Percentiles rank a stretch among this genome's conserved stretches.
These are phyloP conservation scores for Ocimum tenuiflorum DNA, from an alignment of 257 asterid species.

Conservation along the genomic window DNA sequence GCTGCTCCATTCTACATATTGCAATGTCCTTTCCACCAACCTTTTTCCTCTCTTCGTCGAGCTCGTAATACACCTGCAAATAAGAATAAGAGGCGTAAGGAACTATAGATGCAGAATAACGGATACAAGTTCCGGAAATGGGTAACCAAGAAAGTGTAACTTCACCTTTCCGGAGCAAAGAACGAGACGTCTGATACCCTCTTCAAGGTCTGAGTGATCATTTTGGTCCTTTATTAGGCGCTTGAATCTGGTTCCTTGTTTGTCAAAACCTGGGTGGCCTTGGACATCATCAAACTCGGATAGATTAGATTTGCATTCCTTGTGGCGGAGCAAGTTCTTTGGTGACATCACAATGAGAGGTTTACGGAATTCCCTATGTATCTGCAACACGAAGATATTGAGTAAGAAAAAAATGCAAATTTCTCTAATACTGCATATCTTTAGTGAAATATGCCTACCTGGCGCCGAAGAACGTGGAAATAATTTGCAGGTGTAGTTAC, in stretches of 20 bases:
- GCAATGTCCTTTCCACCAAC: slow-evolving; percentile 66
- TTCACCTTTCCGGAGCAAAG: slow-evolving; percentile 95
- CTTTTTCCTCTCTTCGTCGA: slow-evolving; percentile 72
- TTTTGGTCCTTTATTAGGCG: slow-evolving; percentile 89
- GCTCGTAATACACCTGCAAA: slow-evolving; percentile 76
- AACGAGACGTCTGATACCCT: slow-evolving; percentile 70
- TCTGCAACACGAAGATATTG: slow-evolving; percentile 30
- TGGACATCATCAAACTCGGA: slow-evolving; percentile 89
- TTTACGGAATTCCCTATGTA: slow-evolving; percentile 88
- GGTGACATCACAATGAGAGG: slow-evolving; percentile 96
- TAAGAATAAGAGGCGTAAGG: not conserved
- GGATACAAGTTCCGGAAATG: not conserved
- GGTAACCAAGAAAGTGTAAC: slow-evolving; percentile 3
- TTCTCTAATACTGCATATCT: not conserved
- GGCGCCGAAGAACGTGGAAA: slow-evolving; percentile 91
- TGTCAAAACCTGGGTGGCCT: slow-evolving; percentile 96
- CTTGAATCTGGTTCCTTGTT: slow-evolving; percentile 95
- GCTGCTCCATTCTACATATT: slow-evolving; percentile 91
- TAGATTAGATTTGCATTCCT: slow-evolving; percentile 84
- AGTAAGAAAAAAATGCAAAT: slow-evolving; percentile 21
- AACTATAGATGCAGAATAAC: not conserved
- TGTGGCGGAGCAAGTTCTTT: slow-evolving; percentile 85
- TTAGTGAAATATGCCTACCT: slow-evolving; percentile 36
- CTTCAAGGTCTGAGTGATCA: slow-evolving; percentile 68
- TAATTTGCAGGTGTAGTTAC: slow-evolving; percentile 95